These are phyloP conservation scores for Castanea crenata DNA, from an alignment of 306 rosid species.

Conservation along the genomic window DNA sequence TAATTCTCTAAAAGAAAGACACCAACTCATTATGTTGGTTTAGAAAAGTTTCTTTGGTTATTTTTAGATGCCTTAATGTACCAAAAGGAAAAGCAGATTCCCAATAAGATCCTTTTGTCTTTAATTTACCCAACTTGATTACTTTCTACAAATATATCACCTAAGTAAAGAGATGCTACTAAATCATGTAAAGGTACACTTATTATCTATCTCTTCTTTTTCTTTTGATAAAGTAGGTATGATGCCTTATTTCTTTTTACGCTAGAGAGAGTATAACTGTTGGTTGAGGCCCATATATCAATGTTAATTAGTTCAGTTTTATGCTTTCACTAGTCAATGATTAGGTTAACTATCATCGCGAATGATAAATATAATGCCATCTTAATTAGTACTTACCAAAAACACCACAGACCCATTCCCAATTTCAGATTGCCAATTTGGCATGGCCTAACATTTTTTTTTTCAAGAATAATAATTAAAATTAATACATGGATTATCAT, in stretches of 20 bases:
- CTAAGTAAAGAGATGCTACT: neutral
- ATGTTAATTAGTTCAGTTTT: neutral
- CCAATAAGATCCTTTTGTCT: constrained; percentile 12
- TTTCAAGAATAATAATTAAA: too few species aligned
- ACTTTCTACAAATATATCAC: neutral
- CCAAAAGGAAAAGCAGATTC: constrained; percentile 17
- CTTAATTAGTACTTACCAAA: too few species aligned
- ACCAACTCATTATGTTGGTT: neutral
- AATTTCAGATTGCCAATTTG: neutral
- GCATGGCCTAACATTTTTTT: too few species aligned
- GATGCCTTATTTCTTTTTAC: neutral
- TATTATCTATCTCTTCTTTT: neutral
- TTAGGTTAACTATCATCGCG: constrained; percentile 1
- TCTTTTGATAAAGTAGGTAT: neutral
- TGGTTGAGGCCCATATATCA: neutral
- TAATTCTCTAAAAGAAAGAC: neutral
- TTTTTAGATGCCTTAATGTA: neutral
- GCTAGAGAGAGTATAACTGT: too few species aligned
- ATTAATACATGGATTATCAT: too few species aligned
- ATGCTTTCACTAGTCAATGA: neutral
- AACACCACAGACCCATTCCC: neutral
- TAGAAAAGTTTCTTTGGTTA: neutral
- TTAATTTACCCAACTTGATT: neutral
- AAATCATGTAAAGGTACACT: neutral
- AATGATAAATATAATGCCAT: neutral